Conservation (phyloP, 2,329 filamentous ascomycete genomes). For the Cordyceps militaris region DNA sequence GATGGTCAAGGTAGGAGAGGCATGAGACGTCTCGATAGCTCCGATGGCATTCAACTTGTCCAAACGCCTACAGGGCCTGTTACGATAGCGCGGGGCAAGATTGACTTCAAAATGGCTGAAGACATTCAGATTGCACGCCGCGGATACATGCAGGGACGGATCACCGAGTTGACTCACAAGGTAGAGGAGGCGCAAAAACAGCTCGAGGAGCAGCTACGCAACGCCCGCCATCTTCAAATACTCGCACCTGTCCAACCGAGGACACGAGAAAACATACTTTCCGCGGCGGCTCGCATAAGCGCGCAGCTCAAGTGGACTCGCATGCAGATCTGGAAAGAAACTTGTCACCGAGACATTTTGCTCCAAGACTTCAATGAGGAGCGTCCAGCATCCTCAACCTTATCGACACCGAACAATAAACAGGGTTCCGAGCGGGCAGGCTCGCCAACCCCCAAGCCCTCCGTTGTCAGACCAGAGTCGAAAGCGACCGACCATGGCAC, state of each 20-base stretch:
- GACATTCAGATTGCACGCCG: constrained; percentile 79
- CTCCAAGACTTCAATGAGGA: constrained; percentile 82
- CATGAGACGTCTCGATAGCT: constrained; percentile 62
- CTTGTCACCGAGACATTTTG: constrained; percentile 84
- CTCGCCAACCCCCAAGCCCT: constrained; percentile 22
- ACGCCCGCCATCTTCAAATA: constrained; percentile 83
- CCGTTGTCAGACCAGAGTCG: constrained; percentile 22
- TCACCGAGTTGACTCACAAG: constrained; percentile 75
- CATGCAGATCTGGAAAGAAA: constrained; percentile 86
- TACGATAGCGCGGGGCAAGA: constrained; percentile 62
- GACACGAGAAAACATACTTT: constrained; percentile 78
- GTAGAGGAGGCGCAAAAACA: constrained; percentile 66
- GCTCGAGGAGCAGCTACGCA: constrained; percentile 75
- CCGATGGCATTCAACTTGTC: constrained; percentile 52
- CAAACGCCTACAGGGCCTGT: constrained; percentile 68
- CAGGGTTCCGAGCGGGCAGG: constrained; percentile 21
- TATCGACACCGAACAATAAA: constrained; percentile 21
- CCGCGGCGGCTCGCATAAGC: constrained; percentile 74
- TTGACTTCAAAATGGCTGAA: constrained; percentile 74
- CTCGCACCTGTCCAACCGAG: constrained; percentile 87
- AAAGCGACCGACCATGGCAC: constrained; percentile 20
- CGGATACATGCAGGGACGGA: constrained; percentile 76
- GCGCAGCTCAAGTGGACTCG: constrained; percentile 91
- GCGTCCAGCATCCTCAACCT: constrained; percentile 17
- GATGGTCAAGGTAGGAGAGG: constrained; percentile 72